Base-by-base conservation (phyloP, 345 rosid species). In the Ceriops decandra region DNA sequence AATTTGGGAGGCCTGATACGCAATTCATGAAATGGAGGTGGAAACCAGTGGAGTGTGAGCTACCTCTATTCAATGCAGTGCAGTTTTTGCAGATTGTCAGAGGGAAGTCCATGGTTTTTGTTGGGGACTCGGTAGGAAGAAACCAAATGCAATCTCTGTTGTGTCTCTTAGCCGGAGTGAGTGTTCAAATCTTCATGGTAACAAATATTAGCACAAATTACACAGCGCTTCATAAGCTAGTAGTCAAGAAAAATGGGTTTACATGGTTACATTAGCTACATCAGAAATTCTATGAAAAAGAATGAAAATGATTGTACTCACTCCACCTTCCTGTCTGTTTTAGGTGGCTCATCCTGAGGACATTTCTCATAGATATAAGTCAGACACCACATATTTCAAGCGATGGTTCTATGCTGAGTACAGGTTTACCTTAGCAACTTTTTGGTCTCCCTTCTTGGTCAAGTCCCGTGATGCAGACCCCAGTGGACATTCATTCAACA, bases 361-460 rank as follows among this genome's bases (percentile, higher is more conserved):
- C 51, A 59, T 72, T 36, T 67, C 74, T 63, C 13, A 67, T 9
- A 76, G 58, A 7, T 52, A 71, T 30, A 22, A 60, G 35, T 21
- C 68, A 60, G 73, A 68, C 36, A 28, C 69, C 1, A 52, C 51
- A 35, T 77, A 81, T 74, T 68, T 71, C 68, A 63, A n/a, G 60
- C 64, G 66, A 38, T 79, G 82, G 82, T 59, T 57, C 30, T 74
- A 59, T 47, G 9, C 36, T 31, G 57, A 63, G 58, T 57, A 79
- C 74, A 71, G 71, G 5, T 82, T 85, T 61, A 87, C 88, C 52
- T 17, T 85, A 9, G 84, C 86, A 9, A 28, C 76, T 26, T 65
- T 81, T 1, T 84, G 88, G 87, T 81, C 90, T 33, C 90, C 87
- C 0, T 84, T 75, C 80, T 51, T 88, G 66, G 92, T 88, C 24